Percentiles rank a stretch among this genome's conserved stretches.
Evolutionary conservation across 345 rosid species (phyloP).

Genomic region (Euphorbia tirucalli): DNA sequence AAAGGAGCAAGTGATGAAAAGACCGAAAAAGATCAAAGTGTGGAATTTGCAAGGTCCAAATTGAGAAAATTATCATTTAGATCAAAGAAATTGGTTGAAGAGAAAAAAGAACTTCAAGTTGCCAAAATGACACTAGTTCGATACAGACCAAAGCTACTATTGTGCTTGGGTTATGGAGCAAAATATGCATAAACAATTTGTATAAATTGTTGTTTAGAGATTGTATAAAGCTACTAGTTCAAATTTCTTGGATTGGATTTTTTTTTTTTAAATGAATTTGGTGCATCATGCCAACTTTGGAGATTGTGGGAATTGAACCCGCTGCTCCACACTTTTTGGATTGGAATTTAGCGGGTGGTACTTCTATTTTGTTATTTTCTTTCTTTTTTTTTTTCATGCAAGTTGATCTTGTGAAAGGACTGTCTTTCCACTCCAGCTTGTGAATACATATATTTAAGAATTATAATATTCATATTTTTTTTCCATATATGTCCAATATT

Average conservation of each 20-base stretch:
- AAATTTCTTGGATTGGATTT: constrained; percentile 2
- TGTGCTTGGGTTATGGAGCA: constrained; percentile 40
- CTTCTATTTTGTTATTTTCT: background rate
- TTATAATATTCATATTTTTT: background rate
- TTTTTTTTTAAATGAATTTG: no score
- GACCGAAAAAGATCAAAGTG: constrained; percentile 16
- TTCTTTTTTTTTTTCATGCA: background rate
- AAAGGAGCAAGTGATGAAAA: constrained; percentile 19
- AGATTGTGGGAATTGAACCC: no score
- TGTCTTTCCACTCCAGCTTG: background rate
- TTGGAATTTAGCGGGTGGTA: no score
- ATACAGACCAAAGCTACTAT: constrained; percentile 37
- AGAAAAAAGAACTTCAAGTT: constrained; percentile 21
- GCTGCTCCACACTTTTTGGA: no score
- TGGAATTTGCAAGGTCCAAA: constrained; percentile 13
- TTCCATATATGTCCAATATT: no score
- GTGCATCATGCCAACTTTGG: no score
- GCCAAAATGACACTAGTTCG: constrained; percentile 22
- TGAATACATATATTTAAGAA: background rate
- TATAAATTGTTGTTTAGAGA: background rate
- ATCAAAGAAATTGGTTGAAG: constrained; percentile 22
- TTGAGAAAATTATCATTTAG: constrained; percentile 34
- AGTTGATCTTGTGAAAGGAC: background rate
- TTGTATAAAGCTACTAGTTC: background rate
- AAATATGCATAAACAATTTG: constrained; percentile 14